Conservation (phyloP, 805 yeast species). For the Saccharomyces mikatae region DNA sequence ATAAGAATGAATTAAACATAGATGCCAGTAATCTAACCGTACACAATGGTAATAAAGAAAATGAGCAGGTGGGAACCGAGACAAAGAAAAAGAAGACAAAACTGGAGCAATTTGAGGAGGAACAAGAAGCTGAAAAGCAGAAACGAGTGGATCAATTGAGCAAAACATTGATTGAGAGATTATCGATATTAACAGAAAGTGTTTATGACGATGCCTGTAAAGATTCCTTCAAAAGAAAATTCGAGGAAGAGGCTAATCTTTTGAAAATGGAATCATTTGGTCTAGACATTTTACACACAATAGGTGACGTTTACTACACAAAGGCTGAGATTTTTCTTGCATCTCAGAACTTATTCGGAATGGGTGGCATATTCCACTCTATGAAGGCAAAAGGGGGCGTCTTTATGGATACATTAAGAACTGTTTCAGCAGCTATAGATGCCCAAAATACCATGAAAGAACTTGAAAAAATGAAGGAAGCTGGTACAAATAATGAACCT, state of each 20-base stretch:
- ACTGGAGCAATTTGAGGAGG: slow-evolving; percentile 64
- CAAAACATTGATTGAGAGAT: slow-evolving; percentile 45
- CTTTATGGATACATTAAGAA: slow-evolving; percentile 61
- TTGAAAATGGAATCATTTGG: slow-evolving; percentile 80
- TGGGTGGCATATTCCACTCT: slow-evolving; percentile 67
- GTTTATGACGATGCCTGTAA: slow-evolving; percentile 54
- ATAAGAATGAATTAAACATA: neutral
- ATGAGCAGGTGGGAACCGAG: slow-evolving; percentile 3
- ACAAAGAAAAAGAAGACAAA: slow-evolving; percentile 33
- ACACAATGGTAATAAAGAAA: neutral
- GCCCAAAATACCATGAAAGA: slow-evolving; percentile 76
- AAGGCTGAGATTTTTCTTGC: slow-evolving; percentile 60
- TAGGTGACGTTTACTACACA: slow-evolving; percentile 60
- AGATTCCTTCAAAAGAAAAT: slow-evolving; percentile 52
- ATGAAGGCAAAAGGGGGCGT: slow-evolving; percentile 68
- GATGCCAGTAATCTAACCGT: neutral
- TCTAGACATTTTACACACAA: slow-evolving; percentile 67
- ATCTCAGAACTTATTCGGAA: slow-evolving; percentile 53
- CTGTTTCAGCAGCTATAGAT: slow-evolving; percentile 66
- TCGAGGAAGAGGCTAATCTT: slow-evolving; percentile 74
- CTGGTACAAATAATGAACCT: slow-evolving; percentile 33
- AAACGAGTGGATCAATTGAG: slow-evolving; percentile 58
- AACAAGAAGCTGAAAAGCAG: slow-evolving; percentile 56
- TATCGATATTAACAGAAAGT: slow-evolving; percentile 56
- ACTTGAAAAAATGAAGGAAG: slow-evolving; percentile 56